These are phyloP conservation scores for Pseudonitzschia multistriata DNA, from an alignment of 108 stramenopile species.

Conservation along the genomic window DNA sequence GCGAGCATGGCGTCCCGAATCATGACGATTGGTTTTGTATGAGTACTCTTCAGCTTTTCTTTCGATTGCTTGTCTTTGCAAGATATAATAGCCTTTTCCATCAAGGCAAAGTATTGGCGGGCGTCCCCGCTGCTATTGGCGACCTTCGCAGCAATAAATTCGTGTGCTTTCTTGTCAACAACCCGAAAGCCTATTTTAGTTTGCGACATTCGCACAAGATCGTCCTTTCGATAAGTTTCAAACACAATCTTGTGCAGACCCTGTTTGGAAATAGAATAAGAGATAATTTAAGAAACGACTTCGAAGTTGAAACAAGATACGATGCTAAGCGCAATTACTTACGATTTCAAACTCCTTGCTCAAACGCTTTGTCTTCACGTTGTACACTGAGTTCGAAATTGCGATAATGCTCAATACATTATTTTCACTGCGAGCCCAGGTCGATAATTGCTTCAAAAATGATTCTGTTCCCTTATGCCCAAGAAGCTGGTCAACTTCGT, in stretches of 20 bases:
- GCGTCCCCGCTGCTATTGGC: constrained; percentile 65
- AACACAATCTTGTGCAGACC: constrained; percentile 47
- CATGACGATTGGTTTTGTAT: constrained; percentile 44
- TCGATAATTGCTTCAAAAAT: constrained; percentile 41
- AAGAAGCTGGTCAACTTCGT: constrained; percentile 74
- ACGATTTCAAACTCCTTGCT: constrained; percentile 57
- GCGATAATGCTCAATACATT: constrained; percentile 65
- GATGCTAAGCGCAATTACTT: constrained; percentile 23
- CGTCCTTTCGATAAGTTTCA: constrained; percentile 47
- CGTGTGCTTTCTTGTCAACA: constrained; percentile 54
- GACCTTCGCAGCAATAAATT: constrained; percentile 54
- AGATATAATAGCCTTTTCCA: constrained; percentile 37
- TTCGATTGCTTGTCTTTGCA: constrained; percentile 16
- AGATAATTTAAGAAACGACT: constrained; percentile 17
- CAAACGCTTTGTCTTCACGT: constrained; percentile 41
- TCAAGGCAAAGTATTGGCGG: constrained; percentile 52
- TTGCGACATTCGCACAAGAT: constrained; percentile 48
- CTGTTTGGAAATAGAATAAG: neutral
- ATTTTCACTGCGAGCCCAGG: constrained; percentile 35
- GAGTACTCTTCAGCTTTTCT: constrained; percentile 10
- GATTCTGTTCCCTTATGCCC: constrained; percentile 28
- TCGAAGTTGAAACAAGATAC: neutral
- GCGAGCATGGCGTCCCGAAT: constrained; percentile 59
- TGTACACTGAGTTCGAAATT: constrained; percentile 74
- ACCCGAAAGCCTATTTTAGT: constrained; percentile 54